These are phyloP conservation scores for Calocera cornea DNA, from an alignment of 768 basidiomycete species.

Conservation along the genomic window DNA sequence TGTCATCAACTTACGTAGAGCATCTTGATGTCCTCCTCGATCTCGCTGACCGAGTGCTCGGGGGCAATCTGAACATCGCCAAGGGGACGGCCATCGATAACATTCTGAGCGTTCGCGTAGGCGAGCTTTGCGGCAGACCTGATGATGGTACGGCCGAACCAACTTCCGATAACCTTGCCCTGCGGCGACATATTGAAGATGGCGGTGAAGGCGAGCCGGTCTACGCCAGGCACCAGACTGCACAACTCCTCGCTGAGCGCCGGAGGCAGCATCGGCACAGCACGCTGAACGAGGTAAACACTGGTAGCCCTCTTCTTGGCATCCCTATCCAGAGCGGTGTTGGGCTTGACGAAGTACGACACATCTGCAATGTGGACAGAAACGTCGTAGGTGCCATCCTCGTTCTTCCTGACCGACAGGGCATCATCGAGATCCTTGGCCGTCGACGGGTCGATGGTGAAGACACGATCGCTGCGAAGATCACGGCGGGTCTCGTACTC, in stretches of 20 bases:
- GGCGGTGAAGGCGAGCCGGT: slow-evolving; percentile 82
- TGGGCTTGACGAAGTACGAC: slow-evolving; percentile 85
- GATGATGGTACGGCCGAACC: slow-evolving; percentile 88
- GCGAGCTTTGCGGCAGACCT: slow-evolving; percentile 80
- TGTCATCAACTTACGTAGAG: slow-evolving; percentile 32
- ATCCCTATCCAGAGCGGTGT: slow-evolving; percentile 95
- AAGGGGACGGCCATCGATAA: slow-evolving; percentile 60
- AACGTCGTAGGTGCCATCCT: slow-evolving; percentile 84
- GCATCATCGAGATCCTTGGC: slow-evolving; percentile 95
- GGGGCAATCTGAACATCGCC: slow-evolving; percentile 38
- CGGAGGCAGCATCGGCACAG: slow-evolving; percentile 94
- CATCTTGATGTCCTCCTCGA: slow-evolving; percentile 62
- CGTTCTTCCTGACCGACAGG: slow-evolving; percentile 72
- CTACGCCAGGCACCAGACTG: slow-evolving; percentile 74
- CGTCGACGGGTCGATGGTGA: slow-evolving; percentile 81
- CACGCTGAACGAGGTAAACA: slow-evolving; percentile 91
- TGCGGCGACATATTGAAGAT: slow-evolving; percentile 77
- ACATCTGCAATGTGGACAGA: slow-evolving; percentile 96
- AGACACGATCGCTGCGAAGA: slow-evolving; percentile 67
- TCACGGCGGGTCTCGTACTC: slow-evolving; percentile 83
- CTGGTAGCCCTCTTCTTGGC: slow-evolving; percentile 94
- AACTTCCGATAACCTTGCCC: slow-evolving; percentile 69
- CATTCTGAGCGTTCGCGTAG: slow-evolving; percentile 67
- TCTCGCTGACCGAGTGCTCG: slow-evolving; percentile 44
- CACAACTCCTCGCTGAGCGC: slow-evolving; percentile 86